A percentile compares a stretch with the other conserved stretches of the same genome.
phyloP scores from a whole-genome alignment of 495 filamentous ascomycete species.

The Articulospora tetracladia region DNA sequence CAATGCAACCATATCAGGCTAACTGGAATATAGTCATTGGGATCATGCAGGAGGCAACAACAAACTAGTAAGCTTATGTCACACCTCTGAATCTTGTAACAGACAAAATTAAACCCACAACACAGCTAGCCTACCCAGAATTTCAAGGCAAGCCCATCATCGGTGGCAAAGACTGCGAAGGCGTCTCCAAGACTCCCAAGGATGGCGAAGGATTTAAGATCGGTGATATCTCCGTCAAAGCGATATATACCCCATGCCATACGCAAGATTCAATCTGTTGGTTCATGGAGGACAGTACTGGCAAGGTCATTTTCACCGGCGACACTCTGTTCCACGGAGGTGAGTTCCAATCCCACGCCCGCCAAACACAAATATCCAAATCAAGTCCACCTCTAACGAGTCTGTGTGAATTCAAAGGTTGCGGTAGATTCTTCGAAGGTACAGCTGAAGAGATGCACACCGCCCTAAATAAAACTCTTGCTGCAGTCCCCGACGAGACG shows the following conservation, averaged over 20 bases:
- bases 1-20: conserved; percentile 10
- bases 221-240: conserved; percentile 80
- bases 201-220: conserved; percentile 79
- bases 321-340: conserved; percentile 95
- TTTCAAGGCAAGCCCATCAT: conserved; percentile 56
- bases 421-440: conserved; percentile 97
- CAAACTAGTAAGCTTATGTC: conserved; percentile 55
- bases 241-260: conserved; percentile 94
- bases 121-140: conserved; percentile 63
- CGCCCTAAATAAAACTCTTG: conserved; percentile 83
- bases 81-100: background rate
- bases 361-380: background rate
- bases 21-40: conserved; percentile 73
- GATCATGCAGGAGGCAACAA: conserved; percentile 94
- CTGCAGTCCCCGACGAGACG: conserved; percentile 81
- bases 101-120: conserved; percentile 17
- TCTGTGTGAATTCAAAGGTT: conserved; percentile 58
- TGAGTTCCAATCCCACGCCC: conserved; percentile 30
- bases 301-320: conserved; percentile 88
- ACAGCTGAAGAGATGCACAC: conserved; percentile 87
- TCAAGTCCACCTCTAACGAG: background rate
- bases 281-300: conserved; percentile 70
- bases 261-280: conserved; percentile 98
- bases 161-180: conserved; percentile 82
- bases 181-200: conserved; percentile 67